Base-by-base conservation (phyloP, 805 yeast species). In the Dipodascus geniculatus region DNA sequence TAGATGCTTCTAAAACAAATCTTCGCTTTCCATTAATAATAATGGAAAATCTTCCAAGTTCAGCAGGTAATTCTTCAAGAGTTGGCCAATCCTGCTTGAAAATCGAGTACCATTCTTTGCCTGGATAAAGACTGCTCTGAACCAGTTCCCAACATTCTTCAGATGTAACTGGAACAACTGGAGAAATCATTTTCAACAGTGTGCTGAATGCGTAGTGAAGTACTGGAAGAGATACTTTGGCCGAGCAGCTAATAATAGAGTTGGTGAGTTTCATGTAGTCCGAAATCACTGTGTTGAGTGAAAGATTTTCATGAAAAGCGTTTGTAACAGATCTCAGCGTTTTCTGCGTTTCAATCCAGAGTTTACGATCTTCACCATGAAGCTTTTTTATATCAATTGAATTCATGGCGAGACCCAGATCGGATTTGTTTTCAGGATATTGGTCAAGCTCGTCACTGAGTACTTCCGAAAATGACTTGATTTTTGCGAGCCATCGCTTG, bases 221-320 rank as follows among this genome's bases (percentile, higher is more conserved):
- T n/a, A 87, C 56, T 0, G 68, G 69, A 0, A 65, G 57, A 47
- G 69, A 65, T 8, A 79, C 68, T 1, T 64, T 58, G 0, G 68
- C 60, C 3, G 69, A 63, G 0, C 77, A 74, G 1, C 64, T 57
- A 1, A 66, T 62, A 17, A 86, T 60, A 1, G 72, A 59, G 60
- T 81, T 79, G 9, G 95, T 84, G 51, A 83, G 66, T 63, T 89
- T 93, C 96, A 89, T 91, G 62, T 81, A 85, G 64, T 89, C 95
- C 0, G 97, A 87, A 22, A 93, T 78, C 1, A 88, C 81, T 0
- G 96, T 90, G 66, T 93, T 91, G 65, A 91, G 71, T 0, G 89
- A 74, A 23, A 85, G 68, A 0, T 79, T 75, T 0, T 68, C 71
- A 22, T 73, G 79, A 53, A 87, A 78, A 0, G 96, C 80, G 4